Evolutionary conservation across 352 stramenopile genomes (phyloP).

Genomic region (Phytophthora brassicae): DNA sequence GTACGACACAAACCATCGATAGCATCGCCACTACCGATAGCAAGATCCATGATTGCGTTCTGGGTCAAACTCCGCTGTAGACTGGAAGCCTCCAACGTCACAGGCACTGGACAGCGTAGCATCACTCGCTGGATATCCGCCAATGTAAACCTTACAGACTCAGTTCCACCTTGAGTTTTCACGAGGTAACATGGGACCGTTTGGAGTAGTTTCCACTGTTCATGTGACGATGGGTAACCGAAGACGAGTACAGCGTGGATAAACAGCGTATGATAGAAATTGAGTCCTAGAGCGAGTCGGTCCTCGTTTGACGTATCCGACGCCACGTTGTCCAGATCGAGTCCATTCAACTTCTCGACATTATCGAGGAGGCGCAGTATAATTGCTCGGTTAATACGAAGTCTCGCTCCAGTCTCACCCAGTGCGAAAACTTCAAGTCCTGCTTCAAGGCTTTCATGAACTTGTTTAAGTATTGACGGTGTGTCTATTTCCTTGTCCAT

Average conservation of each 20-base stretch:
- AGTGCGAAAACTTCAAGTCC: constrained; percentile 39
- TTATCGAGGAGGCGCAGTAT: constrained; percentile 51
- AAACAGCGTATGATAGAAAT: constrained; percentile 90
- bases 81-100: constrained; percentile 28
- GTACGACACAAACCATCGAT: constrained; percentile 27
- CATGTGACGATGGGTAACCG: constrained; percentile 50
- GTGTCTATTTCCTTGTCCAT: neutral
- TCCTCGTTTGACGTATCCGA: constrained; percentile 26
- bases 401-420: constrained; percentile 13
- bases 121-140: constrained; percentile 87
- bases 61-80: constrained; percentile 21
- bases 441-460: constrained; percentile 27
- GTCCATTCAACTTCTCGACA: constrained; percentile 48
- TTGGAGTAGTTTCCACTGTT: constrained; percentile 79
- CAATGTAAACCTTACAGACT: constrained; percentile 58
- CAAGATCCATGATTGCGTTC: constrained; percentile 36
- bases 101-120: constrained; percentile 54
- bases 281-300: constrained; percentile 81
- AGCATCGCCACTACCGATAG: constrained; percentile 26
- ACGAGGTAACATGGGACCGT: constrained; percentile 53
- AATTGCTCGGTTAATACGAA: constrained; percentile 19
- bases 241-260: constrained; percentile 69
- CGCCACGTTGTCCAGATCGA: constrained; percentile 33
- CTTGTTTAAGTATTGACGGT: constrained; percentile 12
- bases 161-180: neutral